phyloP scores from a whole-genome alignment of 2,329 filamentous ascomycete species.

The Parastagonospora nodorum region DNA sequence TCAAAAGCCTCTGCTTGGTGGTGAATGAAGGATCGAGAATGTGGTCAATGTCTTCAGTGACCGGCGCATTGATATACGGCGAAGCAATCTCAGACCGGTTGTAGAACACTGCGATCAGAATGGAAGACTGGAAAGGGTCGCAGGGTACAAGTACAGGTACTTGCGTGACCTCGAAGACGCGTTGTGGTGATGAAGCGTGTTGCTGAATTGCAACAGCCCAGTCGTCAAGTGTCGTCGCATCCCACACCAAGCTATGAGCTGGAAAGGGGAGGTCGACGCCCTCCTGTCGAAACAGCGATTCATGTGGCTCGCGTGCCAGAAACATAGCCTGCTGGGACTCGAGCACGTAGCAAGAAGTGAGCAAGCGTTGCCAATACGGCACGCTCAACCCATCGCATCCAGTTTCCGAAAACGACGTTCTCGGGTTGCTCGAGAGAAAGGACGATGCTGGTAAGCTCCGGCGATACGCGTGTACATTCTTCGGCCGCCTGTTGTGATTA shows the following conservation, averaged over 20 bases:
- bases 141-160: slow-evolving; percentile 14
- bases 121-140: slow-evolving; percentile 44
- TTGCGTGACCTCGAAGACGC: slow-evolving; percentile 31
- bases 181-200: slow-evolving; percentile 20
- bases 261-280: slow-evolving; percentile 48
- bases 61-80: slow-evolving; percentile 16
- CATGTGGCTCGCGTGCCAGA: slow-evolving; percentile 29
- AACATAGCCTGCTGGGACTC: slow-evolving; percentile 47
- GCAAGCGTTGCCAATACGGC: slow-evolving; percentile 43
- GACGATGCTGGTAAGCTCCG: slow-evolving; percentile 20
- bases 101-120: slow-evolving; percentile 44
- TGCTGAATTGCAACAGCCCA: slow-evolving; percentile 33
- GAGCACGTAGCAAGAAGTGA: slow-evolving; percentile 50
- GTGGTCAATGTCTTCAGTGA: slow-evolving; percentile 23
- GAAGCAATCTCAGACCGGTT: slow-evolving; percentile 25
- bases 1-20: slow-evolving; percentile 39
- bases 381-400: slow-evolving; percentile 41
- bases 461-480: slow-evolving; percentile 21
- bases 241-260: slow-evolving; percentile 43
- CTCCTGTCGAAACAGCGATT: slow-evolving; percentile 20
- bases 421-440: slow-evolving; percentile 23
- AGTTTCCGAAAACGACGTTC: slow-evolving; percentile 28
- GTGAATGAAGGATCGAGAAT: slow-evolving; percentile 28
- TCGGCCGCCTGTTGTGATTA: slow-evolving; percentile 28
- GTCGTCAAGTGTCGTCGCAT: slow-evolving; percentile 28